phyloP scores from a whole-genome alignment of 805 yeast genomes.

The Lipomyces yamadae region DNA sequence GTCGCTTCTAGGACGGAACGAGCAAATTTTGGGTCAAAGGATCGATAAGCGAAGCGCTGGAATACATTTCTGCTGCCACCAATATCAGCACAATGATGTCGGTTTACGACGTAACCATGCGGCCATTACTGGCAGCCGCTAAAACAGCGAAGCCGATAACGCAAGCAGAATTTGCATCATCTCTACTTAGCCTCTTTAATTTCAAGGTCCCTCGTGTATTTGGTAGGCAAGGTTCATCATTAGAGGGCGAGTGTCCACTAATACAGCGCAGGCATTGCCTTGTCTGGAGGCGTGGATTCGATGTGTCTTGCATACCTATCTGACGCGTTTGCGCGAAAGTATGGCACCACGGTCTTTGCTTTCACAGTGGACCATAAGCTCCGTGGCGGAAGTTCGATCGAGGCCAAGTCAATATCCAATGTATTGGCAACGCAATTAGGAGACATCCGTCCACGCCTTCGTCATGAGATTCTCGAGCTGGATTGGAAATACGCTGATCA shows the following conservation, averaged over 20 bases:
- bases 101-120: slow-evolving; percentile 17
- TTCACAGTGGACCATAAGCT: slow-evolving; percentile 70
- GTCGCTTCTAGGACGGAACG: not conserved
- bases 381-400: slow-evolving; percentile 55
- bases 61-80: not conserved
- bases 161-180: slow-evolving; percentile 10
- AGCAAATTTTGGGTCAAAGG: not conserved
- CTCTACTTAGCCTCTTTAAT: slow-evolving; percentile 13
- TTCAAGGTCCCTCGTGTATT: slow-evolving; percentile 15
- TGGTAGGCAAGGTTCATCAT: slow-evolving; percentile 12
- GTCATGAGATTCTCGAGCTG: slow-evolving; percentile 7
- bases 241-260: not conserved
- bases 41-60: not conserved
- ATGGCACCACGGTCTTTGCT: slow-evolving; percentile 48
- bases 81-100: not conserved
- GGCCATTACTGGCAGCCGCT: slow-evolving; percentile 22
- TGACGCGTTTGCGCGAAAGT: slow-evolving; percentile 44
- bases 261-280: slow-evolving; percentile 51
- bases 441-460: not conserved
- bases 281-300: slow-evolving; percentile 85
- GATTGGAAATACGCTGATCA: slow-evolving; percentile 10
- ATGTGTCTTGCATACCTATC: slow-evolving; percentile 66
- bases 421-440: slow-evolving; percentile 1
- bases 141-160: slow-evolving; percentile 11
- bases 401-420: slow-evolving; percentile 49